These are phyloP conservation scores for Zasmidium citrigriseum DNA, from an alignment of 2,329 filamentous ascomycete genomes.

Conservation along the genomic window DNA sequence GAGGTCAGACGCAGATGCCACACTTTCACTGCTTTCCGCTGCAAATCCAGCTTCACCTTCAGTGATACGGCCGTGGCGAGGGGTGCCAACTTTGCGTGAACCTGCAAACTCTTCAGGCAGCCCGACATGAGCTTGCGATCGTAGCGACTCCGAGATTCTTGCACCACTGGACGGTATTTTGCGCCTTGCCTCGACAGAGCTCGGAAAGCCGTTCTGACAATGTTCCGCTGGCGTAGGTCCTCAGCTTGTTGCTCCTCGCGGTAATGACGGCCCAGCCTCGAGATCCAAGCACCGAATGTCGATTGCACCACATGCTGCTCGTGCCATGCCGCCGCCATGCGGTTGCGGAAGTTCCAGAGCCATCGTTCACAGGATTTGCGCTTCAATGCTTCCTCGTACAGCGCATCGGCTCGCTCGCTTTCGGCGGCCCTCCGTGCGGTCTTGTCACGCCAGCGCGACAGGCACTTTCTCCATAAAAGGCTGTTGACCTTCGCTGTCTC, in stretches of 20 bases:
- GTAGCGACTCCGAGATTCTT: neutral
- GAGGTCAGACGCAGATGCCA: conserved; percentile 50
- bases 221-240: neutral
- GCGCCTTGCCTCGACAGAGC: neutral
- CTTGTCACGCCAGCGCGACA: conserved; percentile 54
- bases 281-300: conserved; percentile 14
- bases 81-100: conserved; percentile 45
- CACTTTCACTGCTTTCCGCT: conserved; percentile 48
- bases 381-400: conserved; percentile 30
- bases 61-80: conserved; percentile 44
- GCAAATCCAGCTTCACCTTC: conserved; percentile 47
- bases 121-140: conserved; percentile 3
- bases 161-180: neutral
- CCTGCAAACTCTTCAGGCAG: conserved; percentile 37
- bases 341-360: conserved; percentile 25
- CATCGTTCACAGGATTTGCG: conserved; percentile 27
- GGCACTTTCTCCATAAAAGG: conserved; percentile 56
- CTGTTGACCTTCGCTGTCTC: conserved; percentile 58
- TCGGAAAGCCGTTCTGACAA: neutral
- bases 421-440: conserved; percentile 28
- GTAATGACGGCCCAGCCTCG: conserved; percentile 4
- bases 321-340: conserved; percentile 36
- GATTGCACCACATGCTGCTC: conserved; percentile 27
- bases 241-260: conserved; percentile 15
- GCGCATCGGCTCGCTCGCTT: conserved; percentile 27